phyloP scores from a whole-genome alignment of 2,329 filamentous ascomycete species.

The Nigrospora sphaerica region DNA sequence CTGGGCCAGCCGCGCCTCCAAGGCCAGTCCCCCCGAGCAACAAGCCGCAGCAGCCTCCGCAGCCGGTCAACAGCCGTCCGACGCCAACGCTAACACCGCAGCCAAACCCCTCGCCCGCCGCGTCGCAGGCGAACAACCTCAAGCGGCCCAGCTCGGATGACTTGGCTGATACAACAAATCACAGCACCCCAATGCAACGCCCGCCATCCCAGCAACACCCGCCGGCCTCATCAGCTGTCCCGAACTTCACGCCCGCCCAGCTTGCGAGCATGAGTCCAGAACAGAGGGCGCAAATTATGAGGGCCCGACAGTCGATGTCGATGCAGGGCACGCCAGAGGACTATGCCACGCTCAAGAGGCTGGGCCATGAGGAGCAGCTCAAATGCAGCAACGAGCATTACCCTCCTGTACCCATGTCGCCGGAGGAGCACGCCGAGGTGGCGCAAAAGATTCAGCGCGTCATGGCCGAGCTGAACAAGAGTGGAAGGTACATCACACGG shows the following conservation, averaged over 20 bases:
- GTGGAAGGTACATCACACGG: constrained; percentile 34
- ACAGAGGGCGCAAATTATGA: constrained; percentile 29
- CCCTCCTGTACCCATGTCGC: constrained; percentile 38
- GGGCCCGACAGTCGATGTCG: constrained; percentile 12
- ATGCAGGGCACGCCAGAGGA: constrained; percentile 27
- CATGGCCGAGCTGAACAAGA: constrained; percentile 32
- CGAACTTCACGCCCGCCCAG: constrained; percentile 26
- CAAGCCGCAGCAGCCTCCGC: constrained; percentile 12
- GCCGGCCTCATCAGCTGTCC: constrained; percentile 6
- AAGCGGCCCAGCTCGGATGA: constrained; percentile 47
- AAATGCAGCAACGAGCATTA: constrained; percentile 30
- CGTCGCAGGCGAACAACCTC: constrained; percentile 33
- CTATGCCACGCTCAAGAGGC: constrained; percentile 20
- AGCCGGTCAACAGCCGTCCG: constrained; percentile 13
- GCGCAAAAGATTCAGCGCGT: constrained; percentile 34
- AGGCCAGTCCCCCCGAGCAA: constrained; percentile 5
- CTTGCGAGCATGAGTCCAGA: constrained; percentile 35
- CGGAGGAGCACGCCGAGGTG: constrained; percentile 35
- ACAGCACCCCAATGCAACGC: constrained; percentile 15
- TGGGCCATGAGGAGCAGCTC: constrained; percentile 24
- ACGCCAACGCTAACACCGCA: constrained; percentile 15
- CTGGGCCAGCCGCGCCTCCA: not conserved
- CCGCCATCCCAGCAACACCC: constrained; percentile 20
- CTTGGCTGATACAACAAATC: constrained; percentile 15
- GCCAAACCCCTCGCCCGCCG: constrained; percentile 29